Evolutionary conservation across 306 rosid species (phyloP).

Genomic region (Cercis canadensis): DNA sequence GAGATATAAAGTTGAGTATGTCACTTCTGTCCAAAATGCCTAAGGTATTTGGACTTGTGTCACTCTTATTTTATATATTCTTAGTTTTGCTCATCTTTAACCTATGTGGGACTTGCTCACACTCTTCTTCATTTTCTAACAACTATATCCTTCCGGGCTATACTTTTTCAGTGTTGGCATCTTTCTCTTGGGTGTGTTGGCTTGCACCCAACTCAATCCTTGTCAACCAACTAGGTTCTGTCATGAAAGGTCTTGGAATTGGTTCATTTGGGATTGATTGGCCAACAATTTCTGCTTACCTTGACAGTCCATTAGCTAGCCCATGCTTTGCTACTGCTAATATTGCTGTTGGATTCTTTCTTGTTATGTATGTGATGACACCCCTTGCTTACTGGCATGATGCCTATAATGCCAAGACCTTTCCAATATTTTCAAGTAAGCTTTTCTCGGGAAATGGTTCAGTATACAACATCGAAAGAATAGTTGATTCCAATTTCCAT

Average conservation of each 20-base stretch:
- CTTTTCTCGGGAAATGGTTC: slow-evolving; percentile 71
- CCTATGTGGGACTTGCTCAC: too few species aligned
- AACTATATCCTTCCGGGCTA: slow-evolving; percentile 77
- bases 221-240: slow-evolving; percentile 80
- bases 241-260: slow-evolving; percentile 75
- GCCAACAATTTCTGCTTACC: slow-evolving; percentile 73
- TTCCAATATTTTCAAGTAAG: slow-evolving; percentile 64
- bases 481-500: slow-evolving; percentile 64
- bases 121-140: too few species aligned
- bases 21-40: too few species aligned
- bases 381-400: slow-evolving; percentile 62
- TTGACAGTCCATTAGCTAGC: slow-evolving; percentile 79
- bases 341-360: slow-evolving; percentile 57
- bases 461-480: slow-evolving; percentile 51
- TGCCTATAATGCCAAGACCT: slow-evolving; percentile 63
- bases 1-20: too few species aligned
- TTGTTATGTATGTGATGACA: slow-evolving; percentile 75
- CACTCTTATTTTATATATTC: too few species aligned
- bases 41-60: too few species aligned
- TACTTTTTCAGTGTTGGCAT: slow-evolving; percentile 54
- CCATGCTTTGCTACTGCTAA: slow-evolving; percentile 86
- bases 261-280: slow-evolving; percentile 73
- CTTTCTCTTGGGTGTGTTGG: slow-evolving; percentile 86
- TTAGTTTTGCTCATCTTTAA: too few species aligned
- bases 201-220: slow-evolving; percentile 61